Evolutionary conservation across 768 basidiomycete species (phyloP).

Genomic region (Tylopilus vinaceipallidus): DNA sequence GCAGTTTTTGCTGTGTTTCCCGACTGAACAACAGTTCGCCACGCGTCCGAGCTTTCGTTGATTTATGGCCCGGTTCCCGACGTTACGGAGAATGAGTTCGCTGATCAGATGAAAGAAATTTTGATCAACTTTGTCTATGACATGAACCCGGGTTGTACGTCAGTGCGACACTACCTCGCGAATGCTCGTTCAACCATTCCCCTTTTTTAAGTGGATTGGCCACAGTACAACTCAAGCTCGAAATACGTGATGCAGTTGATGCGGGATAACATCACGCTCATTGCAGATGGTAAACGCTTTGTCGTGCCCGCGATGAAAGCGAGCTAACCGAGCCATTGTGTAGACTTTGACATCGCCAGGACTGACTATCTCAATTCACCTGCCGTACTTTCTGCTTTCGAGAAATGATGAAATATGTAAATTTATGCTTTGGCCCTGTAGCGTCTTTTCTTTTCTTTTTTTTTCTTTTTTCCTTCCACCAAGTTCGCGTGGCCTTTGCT

Average conservation of each 20-base stretch:
- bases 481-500: no score
- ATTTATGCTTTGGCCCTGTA: no score
- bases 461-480: no score
- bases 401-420: constrained; percentile 18
- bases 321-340: background rate
- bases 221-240: constrained; percentile 35
- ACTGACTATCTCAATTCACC: no score
- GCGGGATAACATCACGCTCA: constrained; percentile 51
- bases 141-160: constrained; percentile 52
- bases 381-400: constrained; percentile 10
- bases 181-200: background rate
- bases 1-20: background rate
- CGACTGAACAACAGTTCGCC: constrained; percentile 13
- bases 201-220: constrained; percentile 37
- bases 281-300: constrained; percentile 45
- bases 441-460: no score
- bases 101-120: constrained; percentile 48
- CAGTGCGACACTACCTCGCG: background rate
- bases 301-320: background rate
- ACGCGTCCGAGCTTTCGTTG: constrained; percentile 12
- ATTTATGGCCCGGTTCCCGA: constrained; percentile 42
- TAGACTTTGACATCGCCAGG: no score
- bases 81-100: constrained; percentile 43
- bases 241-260: constrained; percentile 47
- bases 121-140: constrained; percentile 58